Base-by-base conservation (phyloP, 2,329 filamentous ascomycete genomes). In the Colletotrichum theobromicola region DNA sequence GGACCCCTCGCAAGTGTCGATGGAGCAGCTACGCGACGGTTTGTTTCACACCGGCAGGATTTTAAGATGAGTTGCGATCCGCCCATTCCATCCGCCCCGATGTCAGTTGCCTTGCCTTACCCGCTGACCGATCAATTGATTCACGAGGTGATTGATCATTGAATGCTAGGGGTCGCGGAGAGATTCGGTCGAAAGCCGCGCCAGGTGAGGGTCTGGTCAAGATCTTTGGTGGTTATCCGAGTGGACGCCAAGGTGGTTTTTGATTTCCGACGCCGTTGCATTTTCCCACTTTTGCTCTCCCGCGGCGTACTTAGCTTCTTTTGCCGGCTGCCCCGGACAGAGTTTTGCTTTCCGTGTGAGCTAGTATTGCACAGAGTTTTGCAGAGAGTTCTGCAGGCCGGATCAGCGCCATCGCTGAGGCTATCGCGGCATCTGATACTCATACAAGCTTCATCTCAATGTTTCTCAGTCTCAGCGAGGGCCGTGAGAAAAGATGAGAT, bases 31-130 rank as follows among this genome's bases (percentile, higher is more conserved):
- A 53, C 37, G 53, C 37, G 72, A 66, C 72, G 61, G 72, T 66
- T 71, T 71, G 72, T 74, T 74, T 74, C 72, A 74, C 61, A 46
- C 61, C 34, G 67, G 55, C 67, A 71, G 67, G 67, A 68, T 68
- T 73, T 75, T 68, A 73, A 68, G 63, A 75, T 73, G 69, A 73
- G 63, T 15, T 58, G 21, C 28, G 62, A 57, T 60, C 71, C 71
- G 61, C 61, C 53, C 67, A 65, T 71, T 74, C 71, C 67, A 58
- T 57, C 24, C 58, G 18, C 34, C n/a, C 12, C 32, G 34, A 28
- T 50, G 28, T 21, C 18, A 12, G 15, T 46, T 24, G 21, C 7
- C 35, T 67, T 67, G 50, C 24, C 15, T 70, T 53, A n/a, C 26
- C 35, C 55, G 28, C 60, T 42, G 34, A 13, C 60, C 60, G 60